These are phyloP conservation scores for Leishmania lainsoni DNA, from an alignment of 208 protist genomes.

Conservation along the genomic window DNA sequence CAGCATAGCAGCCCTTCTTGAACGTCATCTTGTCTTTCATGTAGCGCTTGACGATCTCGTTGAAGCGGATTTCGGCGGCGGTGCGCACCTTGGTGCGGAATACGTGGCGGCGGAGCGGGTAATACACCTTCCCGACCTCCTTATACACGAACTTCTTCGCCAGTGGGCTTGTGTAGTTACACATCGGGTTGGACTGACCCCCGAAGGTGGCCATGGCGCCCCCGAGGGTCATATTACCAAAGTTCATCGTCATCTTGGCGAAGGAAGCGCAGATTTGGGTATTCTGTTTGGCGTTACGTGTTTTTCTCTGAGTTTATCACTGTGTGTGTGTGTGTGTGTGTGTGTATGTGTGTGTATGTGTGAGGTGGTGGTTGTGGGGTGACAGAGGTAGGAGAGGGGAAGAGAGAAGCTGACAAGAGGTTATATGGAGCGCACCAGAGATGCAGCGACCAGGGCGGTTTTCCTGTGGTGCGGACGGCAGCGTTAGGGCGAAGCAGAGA, in stretches of 20 bases:
- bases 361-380: background rate
- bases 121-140: conserved; percentile 84
- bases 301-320: background rate
- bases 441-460: background rate
- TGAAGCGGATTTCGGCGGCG: conserved; percentile 83
- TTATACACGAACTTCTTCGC: conserved; percentile 92
- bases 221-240: conserved; percentile 82
- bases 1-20: conserved; percentile 83
- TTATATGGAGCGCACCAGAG: background rate
- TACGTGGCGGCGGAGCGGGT: conserved; percentile 84
- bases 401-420: background rate
- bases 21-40: conserved; percentile 90
- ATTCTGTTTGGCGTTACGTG: background rate
- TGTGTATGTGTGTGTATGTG: background rate
- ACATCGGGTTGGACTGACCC: conserved; percentile 85
- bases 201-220: conserved; percentile 89
- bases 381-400: background rate
- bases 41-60: conserved; percentile 87
- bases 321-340: background rate
- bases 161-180: conserved; percentile 89
- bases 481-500: background rate
- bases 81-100: conserved; percentile 90
- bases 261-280: conserved; percentile 9
- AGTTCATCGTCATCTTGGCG: conserved; percentile 87
- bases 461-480: background rate